These are phyloP conservation scores for Yamadazyma aaseri DNA, from an alignment of 1,139 yeast genomes.

Conservation along the genomic window DNA sequence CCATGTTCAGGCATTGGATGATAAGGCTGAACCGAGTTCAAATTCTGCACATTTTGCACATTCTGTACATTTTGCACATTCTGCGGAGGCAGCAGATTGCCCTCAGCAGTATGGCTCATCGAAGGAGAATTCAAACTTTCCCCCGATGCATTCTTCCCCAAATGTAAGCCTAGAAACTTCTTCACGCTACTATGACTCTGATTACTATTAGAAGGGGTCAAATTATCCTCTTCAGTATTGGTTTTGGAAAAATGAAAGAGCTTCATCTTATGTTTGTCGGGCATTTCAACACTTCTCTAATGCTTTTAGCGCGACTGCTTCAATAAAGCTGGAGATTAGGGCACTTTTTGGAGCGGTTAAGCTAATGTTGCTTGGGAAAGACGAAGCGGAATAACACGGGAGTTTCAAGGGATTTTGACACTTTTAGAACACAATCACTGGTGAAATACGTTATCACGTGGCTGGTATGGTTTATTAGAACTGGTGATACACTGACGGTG, in stretches of 20 bases:
- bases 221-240: slow-evolving; percentile 24
- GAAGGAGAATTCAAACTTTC: slow-evolving; percentile 37
- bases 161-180: slow-evolving; percentile 37
- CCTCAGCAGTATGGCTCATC: slow-evolving; percentile 25
- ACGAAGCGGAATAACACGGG: too few species aligned
- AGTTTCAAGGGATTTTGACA: too few species aligned
- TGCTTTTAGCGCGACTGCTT: too few species aligned
- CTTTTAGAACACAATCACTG: too few species aligned
- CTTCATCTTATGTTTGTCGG: slow-evolving; percentile 48
- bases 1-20: slow-evolving; percentile 1
- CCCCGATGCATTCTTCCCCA: slow-evolving; percentile 40
- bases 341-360: background rate
- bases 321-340: too few species aligned
- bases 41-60: background rate
- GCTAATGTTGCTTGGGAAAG: too few species aligned
- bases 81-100: slow-evolving; percentile 6
- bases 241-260: slow-evolving; percentile 35
- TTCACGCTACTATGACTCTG: slow-evolving; percentile 25
- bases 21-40: background rate
- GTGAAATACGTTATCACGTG: too few species aligned
- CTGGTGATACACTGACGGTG: too few species aligned
- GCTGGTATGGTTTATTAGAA: too few species aligned
- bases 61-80: background rate
- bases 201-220: slow-evolving; percentile 36
- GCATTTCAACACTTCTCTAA: too few species aligned